Conservation (phyloP, 1,284 basidiomycete genomes). For the Malassezia furfur region DNA sequence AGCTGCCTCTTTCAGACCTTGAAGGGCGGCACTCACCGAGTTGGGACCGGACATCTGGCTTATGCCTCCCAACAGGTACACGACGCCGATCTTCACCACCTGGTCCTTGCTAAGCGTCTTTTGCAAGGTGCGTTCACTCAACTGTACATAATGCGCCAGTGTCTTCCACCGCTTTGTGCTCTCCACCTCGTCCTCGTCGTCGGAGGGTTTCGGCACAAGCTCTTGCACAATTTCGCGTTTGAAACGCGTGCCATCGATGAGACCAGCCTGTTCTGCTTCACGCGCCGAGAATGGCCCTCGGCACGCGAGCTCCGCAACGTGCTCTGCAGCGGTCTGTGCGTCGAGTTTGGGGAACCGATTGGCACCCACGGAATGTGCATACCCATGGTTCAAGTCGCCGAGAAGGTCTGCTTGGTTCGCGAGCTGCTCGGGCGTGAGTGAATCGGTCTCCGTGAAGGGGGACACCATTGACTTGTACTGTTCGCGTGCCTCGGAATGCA, state of each 20-base stretch:
- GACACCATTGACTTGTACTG: slow-evolving; percentile 49
- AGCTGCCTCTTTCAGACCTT: slow-evolving; percentile 49
- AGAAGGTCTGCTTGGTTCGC: slow-evolving; percentile 38
- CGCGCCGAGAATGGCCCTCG: slow-evolving; percentile 47
- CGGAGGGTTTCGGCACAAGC: slow-evolving; percentile 22
- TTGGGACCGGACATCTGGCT: slow-evolving; percentile 33
- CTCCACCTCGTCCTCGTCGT: slow-evolving; percentile 13
- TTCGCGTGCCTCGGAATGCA: slow-evolving; percentile 49
- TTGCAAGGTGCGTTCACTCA: slow-evolving; percentile 24
- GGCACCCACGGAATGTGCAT: slow-evolving; percentile 32
- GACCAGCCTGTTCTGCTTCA: slow-evolving; percentile 45
- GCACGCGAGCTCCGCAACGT: slow-evolving; percentile 39
- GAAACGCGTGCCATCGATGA: slow-evolving; percentile 48
- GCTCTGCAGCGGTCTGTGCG: slow-evolving; percentile 27
- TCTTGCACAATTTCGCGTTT: slow-evolving; percentile 43
- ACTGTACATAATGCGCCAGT: slow-evolving; percentile 29
- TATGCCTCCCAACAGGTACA: slow-evolving; percentile 50
- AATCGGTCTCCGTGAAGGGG: slow-evolving; percentile 29
- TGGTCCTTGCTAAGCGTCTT: slow-evolving; percentile 33
- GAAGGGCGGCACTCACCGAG: slow-evolving; percentile 47
- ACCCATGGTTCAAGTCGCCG: slow-evolving; percentile 37
- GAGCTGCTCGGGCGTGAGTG: slow-evolving; percentile 28
- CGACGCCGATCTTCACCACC: slow-evolving; percentile 48
- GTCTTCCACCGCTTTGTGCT: slow-evolving; percentile 23
- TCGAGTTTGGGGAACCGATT: slow-evolving; percentile 30